A percentile compares a stretch with the other conserved stretches of the same genome.
phyloP scores from a whole-genome alignment of 2,329 filamentous ascomycete species.

The Diaporthe nobilis region DNA sequence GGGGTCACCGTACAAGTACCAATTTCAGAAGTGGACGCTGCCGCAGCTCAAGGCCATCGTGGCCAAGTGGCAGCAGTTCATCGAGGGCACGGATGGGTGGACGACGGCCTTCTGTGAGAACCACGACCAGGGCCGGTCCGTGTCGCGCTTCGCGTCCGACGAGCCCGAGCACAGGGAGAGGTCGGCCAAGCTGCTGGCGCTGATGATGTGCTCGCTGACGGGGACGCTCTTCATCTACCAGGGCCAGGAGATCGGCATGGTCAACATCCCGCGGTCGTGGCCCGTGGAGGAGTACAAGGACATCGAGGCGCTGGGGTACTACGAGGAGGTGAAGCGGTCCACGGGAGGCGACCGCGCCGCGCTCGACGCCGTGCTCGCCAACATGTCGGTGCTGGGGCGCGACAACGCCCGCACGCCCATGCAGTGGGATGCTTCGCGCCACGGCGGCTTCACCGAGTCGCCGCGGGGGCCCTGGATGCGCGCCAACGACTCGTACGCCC shows the following conservation, averaged over 20 bases:
- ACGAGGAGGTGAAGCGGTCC: constrained; percentile 48
- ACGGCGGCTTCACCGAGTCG: constrained; percentile 73
- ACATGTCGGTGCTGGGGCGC: constrained; percentile 71
- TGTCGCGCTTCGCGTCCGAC: constrained; percentile 67
- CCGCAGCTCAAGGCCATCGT: constrained; percentile 64
- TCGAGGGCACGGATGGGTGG: constrained; percentile 68
- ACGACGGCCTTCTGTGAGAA: constrained; percentile 75
- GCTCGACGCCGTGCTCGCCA: constrained; percentile 62
- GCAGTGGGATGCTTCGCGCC: constrained; percentile 70
- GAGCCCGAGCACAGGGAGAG: constrained; percentile 56
- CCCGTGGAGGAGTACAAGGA: constrained; percentile 62
- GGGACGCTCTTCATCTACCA: constrained; percentile 73
- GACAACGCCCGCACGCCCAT: constrained; percentile 79
- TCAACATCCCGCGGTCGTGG: constrained; percentile 66
- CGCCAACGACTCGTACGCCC: constrained; percentile 68
- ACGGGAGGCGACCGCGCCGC: constrained; percentile 52
- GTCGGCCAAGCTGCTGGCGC: constrained; percentile 67
- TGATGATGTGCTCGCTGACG: constrained; percentile 62
- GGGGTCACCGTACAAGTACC: constrained; percentile 65
- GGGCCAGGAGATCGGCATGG: constrained; percentile 73
- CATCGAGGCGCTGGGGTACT: constrained; percentile 65
- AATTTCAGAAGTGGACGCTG: constrained; percentile 65
- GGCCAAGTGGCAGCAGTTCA: constrained; percentile 64
- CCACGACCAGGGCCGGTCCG: constrained; percentile 71
- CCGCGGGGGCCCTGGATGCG: constrained; percentile 70